Conservation (phyloP, 139 green algal genomes). For the Nannochloris sp. region DNA sequence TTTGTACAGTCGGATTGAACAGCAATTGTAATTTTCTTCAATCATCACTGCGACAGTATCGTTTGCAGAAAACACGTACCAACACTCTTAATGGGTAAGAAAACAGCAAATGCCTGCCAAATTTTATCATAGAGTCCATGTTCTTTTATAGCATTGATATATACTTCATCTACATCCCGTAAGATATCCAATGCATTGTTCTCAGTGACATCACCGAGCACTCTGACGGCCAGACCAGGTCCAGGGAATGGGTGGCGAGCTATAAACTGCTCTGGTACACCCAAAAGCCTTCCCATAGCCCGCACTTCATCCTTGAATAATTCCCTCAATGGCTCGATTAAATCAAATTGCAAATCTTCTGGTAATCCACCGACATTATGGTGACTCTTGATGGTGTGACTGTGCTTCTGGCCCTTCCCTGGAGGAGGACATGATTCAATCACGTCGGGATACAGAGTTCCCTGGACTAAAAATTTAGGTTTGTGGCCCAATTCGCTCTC, state of each 20-base stretch:
- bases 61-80: constrained; percentile 32
- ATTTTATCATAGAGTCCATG: constrained; percentile 97
- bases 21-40: constrained; percentile 24
- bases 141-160: constrained; percentile 87
- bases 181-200: constrained; percentile 22
- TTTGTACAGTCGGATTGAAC: constrained; percentile 29
- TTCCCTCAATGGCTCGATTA: constrained; percentile 95
- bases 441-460: constrained; percentile 97
- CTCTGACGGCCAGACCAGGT: constrained; percentile 88
- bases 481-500: constrained; percentile 60
- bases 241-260: constrained; percentile 94
- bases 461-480: constrained; percentile 79
- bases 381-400: constrained; percentile 98
- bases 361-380: constrained; percentile 98
- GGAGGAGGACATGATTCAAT: constrained; percentile 97
- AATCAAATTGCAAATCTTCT: constrained; percentile 91
- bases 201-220: constrained; percentile 89
- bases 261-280: constrained; percentile 78
- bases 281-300: constrained; percentile 42
- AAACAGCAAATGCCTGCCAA: constrained; percentile 99
- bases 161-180: constrained; percentile 91
- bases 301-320: constrained; percentile 94
- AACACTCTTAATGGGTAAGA: constrained; percentile 81
- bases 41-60: constrained; percentile 15
- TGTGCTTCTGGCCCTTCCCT: constrained; percentile 90